Evolutionary conservation across 2,329 filamentous ascomycete genomes (phyloP).

Genomic region (Taxawa tesnikishii): DNA sequence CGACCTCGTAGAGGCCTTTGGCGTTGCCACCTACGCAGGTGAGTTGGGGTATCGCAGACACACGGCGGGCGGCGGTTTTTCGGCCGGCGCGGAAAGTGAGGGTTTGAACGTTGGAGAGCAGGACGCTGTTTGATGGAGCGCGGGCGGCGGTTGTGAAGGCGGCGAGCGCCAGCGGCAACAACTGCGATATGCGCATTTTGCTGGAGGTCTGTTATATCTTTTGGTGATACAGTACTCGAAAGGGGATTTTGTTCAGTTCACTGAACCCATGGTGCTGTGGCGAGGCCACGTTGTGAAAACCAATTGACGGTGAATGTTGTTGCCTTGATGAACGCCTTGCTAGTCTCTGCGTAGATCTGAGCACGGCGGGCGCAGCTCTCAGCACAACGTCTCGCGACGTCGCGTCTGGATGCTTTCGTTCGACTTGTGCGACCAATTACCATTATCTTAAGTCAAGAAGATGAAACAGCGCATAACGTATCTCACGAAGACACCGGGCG

Average conservation of each 20-base stretch:
- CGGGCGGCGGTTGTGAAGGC: conserved; percentile 16
- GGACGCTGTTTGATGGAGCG: conserved; percentile 36
- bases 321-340: too few species aligned
- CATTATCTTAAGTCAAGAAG: too few species aligned
- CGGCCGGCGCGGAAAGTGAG: conserved; percentile 62
- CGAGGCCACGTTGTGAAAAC: conserved; percentile 7
- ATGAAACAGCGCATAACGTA: conserved; percentile 75
- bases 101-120: conserved; percentile 56
- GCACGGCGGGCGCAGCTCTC: conserved; percentile 1
- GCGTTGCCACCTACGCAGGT: conserved; percentile 57
- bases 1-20: conserved; percentile 55
- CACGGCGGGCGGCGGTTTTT: conserved; percentile 63
- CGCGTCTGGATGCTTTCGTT: too few species aligned
- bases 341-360: conserved; percentile 5
- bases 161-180: conserved; percentile 3
- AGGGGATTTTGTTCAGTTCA: background rate
- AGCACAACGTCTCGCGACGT: background rate
- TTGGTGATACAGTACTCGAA: background rate
- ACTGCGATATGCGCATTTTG: background rate
- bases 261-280: conserved; percentile 4
- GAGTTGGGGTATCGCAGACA: conserved; percentile 60
- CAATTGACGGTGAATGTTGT: conserved; percentile 3
- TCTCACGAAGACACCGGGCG: conserved; percentile 52
- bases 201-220: too few species aligned
- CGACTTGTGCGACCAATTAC: too few species aligned